Conservation (phyloP, 192 early-diverging fungal genomes). For the Podila verticillata region DNA sequence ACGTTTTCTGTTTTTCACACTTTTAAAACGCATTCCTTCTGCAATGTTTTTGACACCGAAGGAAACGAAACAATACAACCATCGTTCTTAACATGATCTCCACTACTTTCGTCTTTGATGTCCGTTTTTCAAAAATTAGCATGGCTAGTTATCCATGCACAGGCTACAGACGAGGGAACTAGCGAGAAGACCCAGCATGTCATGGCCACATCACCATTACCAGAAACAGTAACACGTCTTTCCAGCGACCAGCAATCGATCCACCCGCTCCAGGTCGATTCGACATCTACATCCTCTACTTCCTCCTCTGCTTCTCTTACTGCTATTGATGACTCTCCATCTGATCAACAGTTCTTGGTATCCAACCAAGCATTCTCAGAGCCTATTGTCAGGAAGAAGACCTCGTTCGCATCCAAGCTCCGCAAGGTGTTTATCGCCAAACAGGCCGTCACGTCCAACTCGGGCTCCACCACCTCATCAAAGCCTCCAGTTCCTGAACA, state of each 20-base stretch:
- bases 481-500: not conserved
- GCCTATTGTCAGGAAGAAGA: slow-evolving; percentile 21
- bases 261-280: slow-evolving; percentile 29
- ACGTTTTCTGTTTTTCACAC: too few relatives aligned
- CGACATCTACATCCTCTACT: not conserved
- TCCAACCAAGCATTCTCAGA: not conserved
- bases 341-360: not conserved
- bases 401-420: slow-evolving; percentile 33
- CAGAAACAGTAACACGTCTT: slow-evolving; percentile 6
- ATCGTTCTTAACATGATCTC: not conserved
- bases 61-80: too few relatives aligned
- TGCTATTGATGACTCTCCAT: not conserved
- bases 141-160: slow-evolving; percentile 1
- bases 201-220: not conserved
- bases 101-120: not conserved
- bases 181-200: not conserved
- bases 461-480: not conserved
- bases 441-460: not conserved
- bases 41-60: too few relatives aligned
- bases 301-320: not conserved
- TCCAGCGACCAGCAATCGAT: slow-evolving; percentile 36
- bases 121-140: not conserved
- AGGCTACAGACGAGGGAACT: not conserved
- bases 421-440: slow-evolving; percentile 36
- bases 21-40: too few relatives aligned